phyloP scores from a whole-genome alignment of 495 filamentous ascomycete species.

The Neurospora sublineolata region DNA sequence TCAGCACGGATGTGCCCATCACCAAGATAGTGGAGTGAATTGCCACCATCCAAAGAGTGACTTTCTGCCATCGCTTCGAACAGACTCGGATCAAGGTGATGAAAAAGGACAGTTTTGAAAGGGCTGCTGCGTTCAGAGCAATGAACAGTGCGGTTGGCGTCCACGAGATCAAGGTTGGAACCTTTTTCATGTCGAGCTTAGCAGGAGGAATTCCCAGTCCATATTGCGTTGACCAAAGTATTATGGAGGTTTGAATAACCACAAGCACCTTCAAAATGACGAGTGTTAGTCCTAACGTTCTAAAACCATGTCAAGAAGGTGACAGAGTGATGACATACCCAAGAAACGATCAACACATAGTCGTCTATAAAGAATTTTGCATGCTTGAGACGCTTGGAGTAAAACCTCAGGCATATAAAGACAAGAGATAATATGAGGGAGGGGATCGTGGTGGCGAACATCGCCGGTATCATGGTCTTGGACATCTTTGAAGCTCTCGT shows the following conservation, averaged over 20 bases:
- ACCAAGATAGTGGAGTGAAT: background rate
- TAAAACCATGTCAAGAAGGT: background rate
- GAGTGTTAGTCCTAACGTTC: background rate
- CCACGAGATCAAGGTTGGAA: background rate
- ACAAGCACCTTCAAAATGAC: background rate
- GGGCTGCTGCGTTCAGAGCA: background rate
- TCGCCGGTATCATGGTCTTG: background rate
- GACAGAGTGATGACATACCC: background rate
- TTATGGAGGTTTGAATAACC: background rate
- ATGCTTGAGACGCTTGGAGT: background rate
- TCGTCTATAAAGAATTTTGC: background rate
- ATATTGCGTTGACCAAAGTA: background rate
- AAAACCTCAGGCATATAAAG: background rate
- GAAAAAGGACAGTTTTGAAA: background rate
- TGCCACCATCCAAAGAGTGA: background rate
- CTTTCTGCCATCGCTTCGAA: background rate
- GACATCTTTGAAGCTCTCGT: background rate
- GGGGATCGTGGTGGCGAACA: background rate
- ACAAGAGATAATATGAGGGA: background rate
- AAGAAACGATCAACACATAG: background rate
- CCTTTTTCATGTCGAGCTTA: background rate
- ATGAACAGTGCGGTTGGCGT: background rate
- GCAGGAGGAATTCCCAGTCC: background rate
- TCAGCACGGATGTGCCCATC: background rate
- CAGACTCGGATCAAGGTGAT: background rate